Evolutionary conservation across 2,329 filamentous ascomycete species (phyloP).

Genomic region (Botrytis paeoniae): DNA sequence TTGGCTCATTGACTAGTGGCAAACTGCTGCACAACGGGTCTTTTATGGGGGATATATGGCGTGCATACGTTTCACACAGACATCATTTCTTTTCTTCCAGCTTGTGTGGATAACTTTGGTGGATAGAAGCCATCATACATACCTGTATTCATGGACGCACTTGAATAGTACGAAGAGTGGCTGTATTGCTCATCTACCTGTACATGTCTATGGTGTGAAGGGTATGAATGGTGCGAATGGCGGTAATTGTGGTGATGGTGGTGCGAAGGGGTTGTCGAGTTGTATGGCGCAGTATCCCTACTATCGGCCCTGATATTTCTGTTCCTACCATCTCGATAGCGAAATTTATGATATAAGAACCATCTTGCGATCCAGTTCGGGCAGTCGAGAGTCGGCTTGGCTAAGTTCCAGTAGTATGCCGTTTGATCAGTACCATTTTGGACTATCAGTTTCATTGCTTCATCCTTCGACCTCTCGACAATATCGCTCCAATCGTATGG

Average conservation of each 20-base stretch:
- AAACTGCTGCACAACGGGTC: not conserved
- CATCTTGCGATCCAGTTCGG: conserved; percentile 38
- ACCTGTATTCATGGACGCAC: conserved; percentile 7
- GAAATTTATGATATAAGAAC: conserved; percentile 39
- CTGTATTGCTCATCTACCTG: conserved; percentile 3
- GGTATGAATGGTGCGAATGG: not conserved
- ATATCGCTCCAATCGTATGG: conserved; percentile 39
- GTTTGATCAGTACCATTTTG: conserved; percentile 29
- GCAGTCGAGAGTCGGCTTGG: conserved; percentile 25
- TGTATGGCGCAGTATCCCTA: not conserved
- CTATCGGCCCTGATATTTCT: conserved; percentile 22
- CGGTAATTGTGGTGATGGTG: not conserved
- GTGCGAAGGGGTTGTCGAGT: not conserved
- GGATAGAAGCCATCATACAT: not conserved
- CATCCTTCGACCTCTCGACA: conserved; percentile 35
- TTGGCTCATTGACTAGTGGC: not conserved
- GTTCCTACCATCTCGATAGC: conserved; percentile 38
- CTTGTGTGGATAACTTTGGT: not conserved
- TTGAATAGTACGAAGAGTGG: not conserved
- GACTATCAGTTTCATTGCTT: conserved; percentile 33
- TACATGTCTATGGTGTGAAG: not conserved
- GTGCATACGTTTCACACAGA: not conserved
- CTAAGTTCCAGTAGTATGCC: conserved; percentile 35
- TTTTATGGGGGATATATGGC: not conserved
- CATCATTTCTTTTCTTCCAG: not conserved